phyloP scores from a whole-genome alignment of 345 rosid genomes.

The Salix exigua region DNA sequence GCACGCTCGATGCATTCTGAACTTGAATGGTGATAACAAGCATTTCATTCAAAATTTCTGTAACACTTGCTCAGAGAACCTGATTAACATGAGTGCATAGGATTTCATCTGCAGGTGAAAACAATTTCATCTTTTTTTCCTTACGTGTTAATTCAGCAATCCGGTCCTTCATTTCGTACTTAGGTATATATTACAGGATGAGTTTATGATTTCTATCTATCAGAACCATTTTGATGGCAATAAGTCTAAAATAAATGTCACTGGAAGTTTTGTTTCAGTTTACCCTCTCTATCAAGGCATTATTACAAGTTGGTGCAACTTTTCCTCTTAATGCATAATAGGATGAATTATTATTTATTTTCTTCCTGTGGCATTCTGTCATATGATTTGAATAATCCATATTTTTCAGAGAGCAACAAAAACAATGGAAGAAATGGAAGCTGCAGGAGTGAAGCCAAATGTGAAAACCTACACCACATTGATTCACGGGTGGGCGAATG shows the following conservation, averaged over 20 bases:
- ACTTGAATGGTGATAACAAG: not conserved
- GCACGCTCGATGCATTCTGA: not conserved
- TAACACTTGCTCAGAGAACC: not conserved
- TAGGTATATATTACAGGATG: not conserved
- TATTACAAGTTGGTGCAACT: not conserved
- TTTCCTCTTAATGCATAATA: not conserved
- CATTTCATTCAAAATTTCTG: not conserved
- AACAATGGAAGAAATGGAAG: slow-evolving; percentile 65
- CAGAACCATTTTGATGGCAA: not conserved
- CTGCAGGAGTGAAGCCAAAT: slow-evolving; percentile 66
- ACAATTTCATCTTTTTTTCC: not conserved
- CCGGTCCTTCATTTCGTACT: not conserved
- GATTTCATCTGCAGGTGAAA: not conserved
- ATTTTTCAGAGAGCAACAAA: slow-evolving; percentile 64
- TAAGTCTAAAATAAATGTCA: not conserved
- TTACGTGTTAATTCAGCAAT: not conserved
- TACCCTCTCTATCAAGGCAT: not conserved
- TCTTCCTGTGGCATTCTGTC: not conserved
- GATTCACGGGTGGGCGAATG: slow-evolving; percentile 92
- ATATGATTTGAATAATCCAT: not conserved
- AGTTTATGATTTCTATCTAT: not conserved
- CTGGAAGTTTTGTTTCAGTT: not conserved
- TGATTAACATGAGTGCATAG: not conserved
- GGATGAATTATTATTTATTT: not conserved
- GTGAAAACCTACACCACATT: slow-evolving; percentile 85